Percentiles rank a stretch among this genome's conserved stretches.
These are phyloP conservation scores for Aspergillus cavernicola DNA, from an alignment of 495 filamentous ascomycete genomes.

Conservation along the genomic window DNA sequence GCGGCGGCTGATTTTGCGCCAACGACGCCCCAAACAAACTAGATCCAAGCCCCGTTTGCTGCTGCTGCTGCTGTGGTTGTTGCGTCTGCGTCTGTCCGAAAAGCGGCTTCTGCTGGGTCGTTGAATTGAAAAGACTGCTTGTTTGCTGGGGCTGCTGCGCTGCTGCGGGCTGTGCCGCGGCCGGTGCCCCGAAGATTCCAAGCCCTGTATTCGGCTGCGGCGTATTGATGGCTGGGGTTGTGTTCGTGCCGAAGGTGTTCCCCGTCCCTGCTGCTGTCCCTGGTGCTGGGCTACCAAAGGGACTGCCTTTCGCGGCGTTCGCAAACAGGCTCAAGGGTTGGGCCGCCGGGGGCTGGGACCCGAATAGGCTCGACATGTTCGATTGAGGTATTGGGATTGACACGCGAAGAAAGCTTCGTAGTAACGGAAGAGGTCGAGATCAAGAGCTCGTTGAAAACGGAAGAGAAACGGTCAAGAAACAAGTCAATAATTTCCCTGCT, in stretches of 20 bases:
- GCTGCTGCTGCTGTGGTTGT: constrained; percentile 27
- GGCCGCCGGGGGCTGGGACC: constrained; percentile 15
- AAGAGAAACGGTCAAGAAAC: not conserved
- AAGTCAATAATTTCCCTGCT: not conserved
- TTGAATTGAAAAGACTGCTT: constrained; percentile 36
- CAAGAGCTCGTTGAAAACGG: not conserved
- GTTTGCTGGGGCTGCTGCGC: constrained; percentile 27
- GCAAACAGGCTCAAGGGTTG: constrained; percentile 9
- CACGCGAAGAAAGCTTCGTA: not conserved
- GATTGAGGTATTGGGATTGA: not conserved
- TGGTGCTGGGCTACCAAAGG: constrained; percentile 19
- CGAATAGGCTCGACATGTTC: constrained; percentile 42
- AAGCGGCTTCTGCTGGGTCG: constrained; percentile 32
- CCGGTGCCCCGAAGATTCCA: constrained; percentile 19
- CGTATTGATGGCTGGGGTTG: constrained; percentile 1
- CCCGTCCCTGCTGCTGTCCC: constrained; percentile 15
- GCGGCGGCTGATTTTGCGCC: constrained; percentile 29
- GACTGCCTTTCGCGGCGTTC: constrained; percentile 9
- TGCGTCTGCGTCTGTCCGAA: constrained; percentile 33
- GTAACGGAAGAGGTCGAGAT: not conserved
- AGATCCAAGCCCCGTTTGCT: constrained; percentile 20
- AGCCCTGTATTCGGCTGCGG: constrained; percentile 23
- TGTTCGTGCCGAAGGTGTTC: constrained; percentile 36
- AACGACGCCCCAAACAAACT: constrained; percentile 36
- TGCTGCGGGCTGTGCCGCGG: constrained; percentile 16